phyloP scores from a whole-genome alignment of 305 asterid genomes.

The Solanum hybrid region DNA sequence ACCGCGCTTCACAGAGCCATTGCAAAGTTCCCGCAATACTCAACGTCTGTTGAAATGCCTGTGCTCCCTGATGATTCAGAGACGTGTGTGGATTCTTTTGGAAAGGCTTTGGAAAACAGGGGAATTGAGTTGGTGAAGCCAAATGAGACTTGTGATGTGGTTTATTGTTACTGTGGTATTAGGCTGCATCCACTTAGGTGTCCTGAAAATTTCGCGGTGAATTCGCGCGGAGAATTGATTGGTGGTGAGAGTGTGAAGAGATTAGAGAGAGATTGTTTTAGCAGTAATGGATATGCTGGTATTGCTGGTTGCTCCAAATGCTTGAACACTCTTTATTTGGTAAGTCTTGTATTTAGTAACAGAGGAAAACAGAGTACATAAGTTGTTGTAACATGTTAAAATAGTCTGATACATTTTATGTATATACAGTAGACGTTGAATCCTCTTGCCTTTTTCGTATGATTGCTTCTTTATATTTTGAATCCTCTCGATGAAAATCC shows the following conservation, averaged over 20 bases:
- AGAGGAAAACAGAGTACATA: not conserved
- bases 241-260: conserved; percentile 46
- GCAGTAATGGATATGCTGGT: conserved; percentile 28
- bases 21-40: conserved; percentile 15
- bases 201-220: conserved; percentile 49
- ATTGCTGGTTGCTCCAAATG: conserved; percentile 68
- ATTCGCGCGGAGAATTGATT: conserved; percentile 40
- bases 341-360: conserved; percentile 9
- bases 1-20: conserved; percentile 38
- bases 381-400: not conserved
- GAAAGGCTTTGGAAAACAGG: conserved; percentile 51
- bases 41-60: conserved; percentile 57
- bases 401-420: not conserved
- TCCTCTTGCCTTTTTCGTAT: not conserved
- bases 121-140: conserved; percentile 51
- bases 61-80: conserved; percentile 84
- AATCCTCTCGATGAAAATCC: not conserved
- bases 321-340: conserved; percentile 48
- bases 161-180: conserved; percentile 80
- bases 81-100: conserved; percentile 67
- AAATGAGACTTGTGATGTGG: conserved; percentile 74
- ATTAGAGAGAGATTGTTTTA: conserved; percentile 63
- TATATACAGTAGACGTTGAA: not conserved
- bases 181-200: conserved; percentile 73
- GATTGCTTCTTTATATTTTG: not conserved